Percentiles rank a stretch among this genome's conserved stretches.
These are phyloP conservation scores for Davidsoniella eucalypti DNA, from an alignment of 2,329 filamentous ascomycete species.

Conservation along the genomic window DNA sequence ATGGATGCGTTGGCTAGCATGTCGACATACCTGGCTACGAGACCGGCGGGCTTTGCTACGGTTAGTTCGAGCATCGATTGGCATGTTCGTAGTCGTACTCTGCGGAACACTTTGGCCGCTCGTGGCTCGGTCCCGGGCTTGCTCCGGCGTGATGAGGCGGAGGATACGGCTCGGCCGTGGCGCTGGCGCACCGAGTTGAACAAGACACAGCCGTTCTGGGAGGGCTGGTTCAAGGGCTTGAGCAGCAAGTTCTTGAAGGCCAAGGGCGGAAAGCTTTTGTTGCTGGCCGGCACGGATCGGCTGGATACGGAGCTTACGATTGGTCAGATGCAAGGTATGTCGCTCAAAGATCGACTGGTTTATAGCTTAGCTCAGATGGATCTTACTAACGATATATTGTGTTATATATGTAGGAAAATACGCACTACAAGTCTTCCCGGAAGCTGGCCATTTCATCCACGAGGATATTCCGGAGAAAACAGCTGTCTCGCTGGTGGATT, in stretches of 20 bases:
- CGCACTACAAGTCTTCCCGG: conserved; percentile 82
- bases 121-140: conserved; percentile 74
- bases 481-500: conserved; percentile 71
- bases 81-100: conserved; percentile 78
- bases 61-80: conserved; percentile 74
- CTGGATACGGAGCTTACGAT: conserved; percentile 87
- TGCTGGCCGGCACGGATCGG: conserved; percentile 78
- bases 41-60: conserved; percentile 63
- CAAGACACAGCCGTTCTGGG: conserved; percentile 80
- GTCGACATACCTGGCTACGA: conserved; percentile 74
- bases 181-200: conserved; percentile 74
- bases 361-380: no score
- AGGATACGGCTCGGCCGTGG: conserved; percentile 36
- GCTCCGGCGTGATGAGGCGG: conserved; percentile 33
- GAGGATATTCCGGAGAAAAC: conserved; percentile 89
- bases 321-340: conserved; percentile 82
- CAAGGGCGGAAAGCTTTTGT: conserved; percentile 64
- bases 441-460: conserved; percentile 92
- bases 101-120: conserved; percentile 71
- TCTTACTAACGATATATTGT: background rate
- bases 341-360: no score
- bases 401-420: conserved; percentile 53
- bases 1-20: conserved; percentile 91
- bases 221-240: conserved; percentile 79
- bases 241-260: conserved; percentile 75